Conservation (phyloP, 1,284 basidiomycete genomes). For the Irpex sp. region DNA sequence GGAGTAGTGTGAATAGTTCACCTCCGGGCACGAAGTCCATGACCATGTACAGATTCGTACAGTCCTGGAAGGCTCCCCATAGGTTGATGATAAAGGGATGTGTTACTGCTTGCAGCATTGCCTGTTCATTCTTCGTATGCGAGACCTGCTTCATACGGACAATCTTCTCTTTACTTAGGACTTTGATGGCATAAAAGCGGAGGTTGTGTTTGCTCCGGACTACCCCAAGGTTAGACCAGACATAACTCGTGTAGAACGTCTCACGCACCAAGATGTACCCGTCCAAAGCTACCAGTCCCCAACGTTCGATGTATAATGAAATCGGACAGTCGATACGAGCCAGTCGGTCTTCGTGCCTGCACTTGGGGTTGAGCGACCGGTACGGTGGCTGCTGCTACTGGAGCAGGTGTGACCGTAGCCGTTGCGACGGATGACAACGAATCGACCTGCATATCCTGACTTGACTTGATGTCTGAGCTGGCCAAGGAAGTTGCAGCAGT, state of each 20-base stretch:
- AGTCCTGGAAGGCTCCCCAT: conserved; percentile 97
- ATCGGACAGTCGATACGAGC: conserved; percentile 62
- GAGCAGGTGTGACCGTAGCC: not conserved
- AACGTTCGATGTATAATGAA: conserved; percentile 77
- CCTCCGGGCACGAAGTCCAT: conserved; percentile 99
- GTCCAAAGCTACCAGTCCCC: conserved; percentile 92
- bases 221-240: conserved; percentile 23
- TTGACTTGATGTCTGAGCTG: conserved; percentile 27
- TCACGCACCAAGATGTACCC: conserved; percentile 81
- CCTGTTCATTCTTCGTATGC: conserved; percentile 94
- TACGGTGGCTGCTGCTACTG: not conserved
- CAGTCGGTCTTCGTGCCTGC: conserved; percentile 43
- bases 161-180: conserved; percentile 90
- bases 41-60: conserved; percentile 96
- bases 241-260: not conserved
- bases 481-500: conserved; percentile 49
- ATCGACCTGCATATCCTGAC: conserved; percentile 31
- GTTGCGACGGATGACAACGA: conserved; percentile 9
- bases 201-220: conserved; percentile 89
- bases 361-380: conserved; percentile 9
- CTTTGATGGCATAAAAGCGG: conserved; percentile 93
- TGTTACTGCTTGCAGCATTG: conserved; percentile 84
- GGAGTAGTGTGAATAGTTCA: conserved; percentile 88
- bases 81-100: conserved; percentile 98
- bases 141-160: conserved; percentile 96